Evolutionary conservation across 495 filamentous ascomycete species (phyloP), one percentile per base, ranked within the genome.

Genomic region (Penicillium cosmopolitanum): DNA sequence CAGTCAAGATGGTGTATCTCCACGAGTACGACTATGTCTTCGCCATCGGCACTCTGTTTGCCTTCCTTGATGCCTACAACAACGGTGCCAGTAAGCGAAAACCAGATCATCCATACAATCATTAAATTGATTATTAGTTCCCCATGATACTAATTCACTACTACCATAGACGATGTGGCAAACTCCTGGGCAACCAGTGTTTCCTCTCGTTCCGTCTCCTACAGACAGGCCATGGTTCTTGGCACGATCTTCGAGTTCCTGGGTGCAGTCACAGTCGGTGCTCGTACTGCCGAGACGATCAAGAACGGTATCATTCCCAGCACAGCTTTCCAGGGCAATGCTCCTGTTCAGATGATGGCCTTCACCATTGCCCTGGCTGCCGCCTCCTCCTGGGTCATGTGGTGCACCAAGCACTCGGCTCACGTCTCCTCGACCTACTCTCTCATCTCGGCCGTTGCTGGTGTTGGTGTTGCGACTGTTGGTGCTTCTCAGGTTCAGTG

Each of bases 121-220:
- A 31, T 31, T 31, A 8, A 31, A 31, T 31, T 31, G 28, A 44
- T 44, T 7, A 44, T 18, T 7, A 44, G 7, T 38, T n/a, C n/a
- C 2, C 12, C 15, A n/a, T n/a, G 15, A 38, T 38, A n/a, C 36
- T 38, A 38, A 38, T 38, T 31, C 36, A 38, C 15, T 38, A 4
- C 2, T 25, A 51, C 23, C 16, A 16, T 40, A 80, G 75, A 91
- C 74, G 89, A 92, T 88, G 89, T 91, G 33, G 89, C 89, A 61
- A 92, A 92, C 77, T 82, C 87, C 23, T 90, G 84, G 79, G 87
- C 87, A 4, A 89, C 87, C 55, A 85, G 81, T 62, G 87, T 90
- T 51, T 86, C 86, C 16, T 89, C 87, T 6, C 77, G 86, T 23
- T 89, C 87, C 47, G 68, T 90, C 62, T 83, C 85, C n/a, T 81